Percentiles rank a stretch among this genome's conserved stretches.
phyloP scores from a whole-genome alignment of 331 rosid species.

The Arachis monticola region DNA sequence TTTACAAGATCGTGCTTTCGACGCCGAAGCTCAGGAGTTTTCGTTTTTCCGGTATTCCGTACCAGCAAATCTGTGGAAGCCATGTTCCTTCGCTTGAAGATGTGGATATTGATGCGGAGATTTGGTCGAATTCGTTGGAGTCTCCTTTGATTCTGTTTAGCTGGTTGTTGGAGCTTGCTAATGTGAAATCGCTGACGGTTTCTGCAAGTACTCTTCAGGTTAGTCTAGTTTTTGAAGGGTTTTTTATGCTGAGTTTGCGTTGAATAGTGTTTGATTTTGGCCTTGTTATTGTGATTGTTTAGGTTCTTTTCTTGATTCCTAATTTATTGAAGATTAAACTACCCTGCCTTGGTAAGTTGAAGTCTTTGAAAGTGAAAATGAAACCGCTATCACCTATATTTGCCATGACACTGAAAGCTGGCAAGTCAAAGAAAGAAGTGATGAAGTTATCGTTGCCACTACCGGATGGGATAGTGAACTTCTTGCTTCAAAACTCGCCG shows the following conservation, averaged over 20 bases:
- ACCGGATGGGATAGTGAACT: conserved; percentile 33
- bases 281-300: not conserved
- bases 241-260: not conserved
- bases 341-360: conserved; percentile 27
- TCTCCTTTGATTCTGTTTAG: conserved; percentile 13
- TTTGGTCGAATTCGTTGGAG: not conserved
- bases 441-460: not conserved
- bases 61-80: not conserved
- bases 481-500: conserved; percentile 39
- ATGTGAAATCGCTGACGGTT: conserved; percentile 35
- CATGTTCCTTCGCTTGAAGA: conserved; percentile 29
- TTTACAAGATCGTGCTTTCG: conserved; percentile 29
- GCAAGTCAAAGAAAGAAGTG: not conserved
- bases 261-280: not conserved
- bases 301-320: conserved; percentile 43
- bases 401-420: conserved; percentile 32
- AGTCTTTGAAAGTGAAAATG: conserved; percentile 31
- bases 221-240: not conserved
- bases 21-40: conserved; percentile 28
- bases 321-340: conserved; percentile 24
- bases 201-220: conserved; percentile 40
- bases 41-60: not conserved
- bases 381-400: conserved; percentile 35
- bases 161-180: conserved; percentile 20
- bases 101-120: conserved; percentile 35